Conservation (phyloP, 139 green algal genomes). For the Raphidocelis subcapitata region DNA sequence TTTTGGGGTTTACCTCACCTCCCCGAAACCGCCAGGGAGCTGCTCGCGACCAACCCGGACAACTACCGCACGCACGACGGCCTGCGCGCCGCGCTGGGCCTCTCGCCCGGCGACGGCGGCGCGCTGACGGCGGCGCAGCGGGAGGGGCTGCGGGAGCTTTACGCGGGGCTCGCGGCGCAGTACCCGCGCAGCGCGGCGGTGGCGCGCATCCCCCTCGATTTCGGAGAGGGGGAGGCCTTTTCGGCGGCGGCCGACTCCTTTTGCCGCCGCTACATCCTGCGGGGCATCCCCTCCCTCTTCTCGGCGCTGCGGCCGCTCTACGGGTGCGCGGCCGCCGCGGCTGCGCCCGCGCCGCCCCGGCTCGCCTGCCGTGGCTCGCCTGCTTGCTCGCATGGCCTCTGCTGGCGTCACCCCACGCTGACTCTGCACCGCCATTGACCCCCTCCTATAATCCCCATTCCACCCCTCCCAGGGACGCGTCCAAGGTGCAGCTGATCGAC, state of each 20-base stretch:
- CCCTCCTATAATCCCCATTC: background rate
- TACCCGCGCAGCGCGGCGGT: slow-evolving; percentile 63
- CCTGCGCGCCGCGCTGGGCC: slow-evolving; percentile 55
- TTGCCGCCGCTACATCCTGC: slow-evolving; percentile 65
- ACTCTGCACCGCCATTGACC: too few species aligned
- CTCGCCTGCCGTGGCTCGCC: too few species aligned
- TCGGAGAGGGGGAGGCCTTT: slow-evolving; percentile 77
- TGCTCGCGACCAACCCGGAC: slow-evolving; percentile 75
- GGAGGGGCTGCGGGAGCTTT: slow-evolving; percentile 61
- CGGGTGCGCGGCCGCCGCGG: background rate
- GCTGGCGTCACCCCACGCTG: too few species aligned
- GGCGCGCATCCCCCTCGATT: slow-evolving; percentile 89
- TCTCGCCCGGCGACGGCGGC: slow-evolving; percentile 25
- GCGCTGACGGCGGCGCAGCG: slow-evolving; percentile 41
- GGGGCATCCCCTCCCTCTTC: slow-evolving; percentile 96
- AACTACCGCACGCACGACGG: slow-evolving; percentile 78
- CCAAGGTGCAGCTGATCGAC: slow-evolving; percentile 34
- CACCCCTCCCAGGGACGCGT: slow-evolving; percentile 12
- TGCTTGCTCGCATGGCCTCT: too few species aligned
- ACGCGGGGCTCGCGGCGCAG: slow-evolving; percentile 65
- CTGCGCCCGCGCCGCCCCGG: too few species aligned
- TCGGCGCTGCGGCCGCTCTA: slow-evolving; percentile 88
- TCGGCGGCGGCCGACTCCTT: slow-evolving; percentile 64
- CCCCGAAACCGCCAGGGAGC: slow-evolving; percentile 22
- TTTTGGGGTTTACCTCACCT: background rate